Evolutionary conservation across 805 yeast genomes (phyloP).

Genomic region (Ogataea degrootiae): DNA sequence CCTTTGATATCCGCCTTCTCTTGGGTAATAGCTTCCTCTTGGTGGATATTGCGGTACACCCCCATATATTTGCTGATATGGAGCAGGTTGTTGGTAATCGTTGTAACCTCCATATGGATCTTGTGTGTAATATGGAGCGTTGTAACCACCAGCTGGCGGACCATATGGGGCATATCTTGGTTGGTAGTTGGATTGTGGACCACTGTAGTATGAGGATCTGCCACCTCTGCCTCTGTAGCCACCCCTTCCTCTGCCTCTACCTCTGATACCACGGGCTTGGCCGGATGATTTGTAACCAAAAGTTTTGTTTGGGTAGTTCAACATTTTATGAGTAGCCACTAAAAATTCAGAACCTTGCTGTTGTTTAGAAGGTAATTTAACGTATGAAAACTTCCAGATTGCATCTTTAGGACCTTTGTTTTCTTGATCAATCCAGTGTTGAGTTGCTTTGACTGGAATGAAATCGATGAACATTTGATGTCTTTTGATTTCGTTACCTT

Average conservation of each 20-base stretch:
- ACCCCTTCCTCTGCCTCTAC: constrained; percentile 12
- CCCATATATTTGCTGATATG: constrained; percentile 4
- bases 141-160: neutral
- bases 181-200: neutral
- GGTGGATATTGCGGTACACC: neutral
- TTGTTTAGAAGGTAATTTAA: constrained; percentile 29
- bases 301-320: constrained; percentile 29
- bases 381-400: constrained; percentile 39
- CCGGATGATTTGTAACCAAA: constrained; percentile 31
- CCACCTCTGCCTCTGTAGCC: constrained; percentile 7
- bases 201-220: constrained; percentile 2
- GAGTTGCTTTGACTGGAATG: constrained; percentile 41
- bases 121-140: neutral
- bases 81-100: constrained; percentile 2
- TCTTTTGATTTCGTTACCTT: constrained; percentile 17
- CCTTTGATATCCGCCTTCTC: neutral
- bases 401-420: constrained; percentile 40
- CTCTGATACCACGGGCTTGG: constrained; percentile 8
- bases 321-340: constrained; percentile 29
- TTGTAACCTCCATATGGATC: neutral
- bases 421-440: constrained; percentile 44
- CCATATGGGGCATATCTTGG: neutral
- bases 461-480: constrained; percentile 36
- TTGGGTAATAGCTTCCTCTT: constrained; percentile 3
- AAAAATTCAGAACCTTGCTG: constrained; percentile 22